Percentiles rank a stretch among this genome's conserved stretches.
phyloP scores from a whole-genome alignment of 768 basidiomycete species.

The Tubosaeta brunneosetosa region DNA sequence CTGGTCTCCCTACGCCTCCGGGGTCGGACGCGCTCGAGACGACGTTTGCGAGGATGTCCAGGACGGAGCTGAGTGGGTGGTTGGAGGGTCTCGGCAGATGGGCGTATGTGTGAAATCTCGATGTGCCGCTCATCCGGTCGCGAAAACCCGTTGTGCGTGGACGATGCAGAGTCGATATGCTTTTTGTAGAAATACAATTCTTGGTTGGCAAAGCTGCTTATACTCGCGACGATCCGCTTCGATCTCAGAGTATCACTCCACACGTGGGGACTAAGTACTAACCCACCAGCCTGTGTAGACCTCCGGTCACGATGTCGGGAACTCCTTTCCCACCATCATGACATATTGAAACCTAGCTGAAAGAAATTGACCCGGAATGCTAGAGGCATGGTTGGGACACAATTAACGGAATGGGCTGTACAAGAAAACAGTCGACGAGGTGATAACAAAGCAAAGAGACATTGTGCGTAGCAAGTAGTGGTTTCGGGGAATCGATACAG shows the following conservation, averaged over 20 bases:
- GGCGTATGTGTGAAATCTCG: constrained; percentile 32
- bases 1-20: constrained; percentile 27
- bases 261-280: too few species aligned
- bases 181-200: too few species aligned
- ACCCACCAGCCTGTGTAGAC: too few species aligned
- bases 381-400: background rate
- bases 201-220: too few species aligned
- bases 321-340: background rate
- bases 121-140: background rate
- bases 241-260: too few species aligned
- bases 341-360: background rate
- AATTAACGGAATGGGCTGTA: background rate
- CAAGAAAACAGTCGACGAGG: background rate
- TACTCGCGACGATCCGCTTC: too few species aligned
- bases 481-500: constrained; percentile 6
- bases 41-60: constrained; percentile 26
- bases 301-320: too few species aligned
- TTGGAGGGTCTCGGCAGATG: constrained; percentile 34
- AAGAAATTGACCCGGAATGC: background rate
- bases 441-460: background rate
- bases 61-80: constrained; percentile 33
- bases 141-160: background rate
- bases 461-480: background rate
- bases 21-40: constrained; percentile 11
- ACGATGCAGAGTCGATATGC: background rate